Evolutionary conservation across 1,284 basidiomycete genomes (phyloP).

Genomic region (Rhizopogon hawkerae): DNA sequence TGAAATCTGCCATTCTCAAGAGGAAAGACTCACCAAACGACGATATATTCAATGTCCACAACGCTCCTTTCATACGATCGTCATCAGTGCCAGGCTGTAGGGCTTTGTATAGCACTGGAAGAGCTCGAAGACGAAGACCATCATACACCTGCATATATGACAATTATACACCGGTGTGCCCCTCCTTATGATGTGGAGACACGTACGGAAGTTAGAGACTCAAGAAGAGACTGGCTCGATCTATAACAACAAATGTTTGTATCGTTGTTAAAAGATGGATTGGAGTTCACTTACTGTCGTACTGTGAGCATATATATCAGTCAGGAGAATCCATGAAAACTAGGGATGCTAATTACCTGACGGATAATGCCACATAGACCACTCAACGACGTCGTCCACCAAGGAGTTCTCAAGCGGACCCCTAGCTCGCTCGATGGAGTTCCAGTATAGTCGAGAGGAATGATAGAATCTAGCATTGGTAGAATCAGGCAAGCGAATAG

Average conservation of each 20-base stretch:
- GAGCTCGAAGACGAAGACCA: constrained; percentile 21
- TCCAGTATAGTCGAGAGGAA: constrained; percentile 61
- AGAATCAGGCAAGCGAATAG: constrained; percentile 2
- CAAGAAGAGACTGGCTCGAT: constrained; percentile 52
- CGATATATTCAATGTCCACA: constrained; percentile 73
- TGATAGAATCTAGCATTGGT: constrained; percentile 46
- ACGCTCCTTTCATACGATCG: constrained; percentile 86
- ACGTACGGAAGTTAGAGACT: constrained; percentile 47
- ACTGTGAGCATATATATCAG: constrained; percentile 21
- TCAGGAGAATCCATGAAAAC: background rate
- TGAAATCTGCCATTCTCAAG: background rate
- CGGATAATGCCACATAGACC: constrained; percentile 81
- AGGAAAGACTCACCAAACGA: constrained; percentile 40
- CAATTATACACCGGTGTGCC: background rate
- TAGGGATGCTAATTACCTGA: constrained; percentile 29
- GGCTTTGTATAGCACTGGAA: constrained; percentile 62
- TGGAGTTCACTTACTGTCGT: constrained; percentile 41
- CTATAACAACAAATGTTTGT: constrained; percentile 24
- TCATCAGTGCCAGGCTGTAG: constrained; percentile 72
- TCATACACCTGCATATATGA: constrained; percentile 2
- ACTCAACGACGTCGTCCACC: constrained; percentile 75
- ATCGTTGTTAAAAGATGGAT: background rate
- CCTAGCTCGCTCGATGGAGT: constrained; percentile 63
- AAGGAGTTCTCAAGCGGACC: constrained; percentile 67
- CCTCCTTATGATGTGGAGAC: background rate